phyloP scores from a whole-genome alignment of 2,329 filamentous ascomycete genomes.

The Colletotrichum truncatum region DNA sequence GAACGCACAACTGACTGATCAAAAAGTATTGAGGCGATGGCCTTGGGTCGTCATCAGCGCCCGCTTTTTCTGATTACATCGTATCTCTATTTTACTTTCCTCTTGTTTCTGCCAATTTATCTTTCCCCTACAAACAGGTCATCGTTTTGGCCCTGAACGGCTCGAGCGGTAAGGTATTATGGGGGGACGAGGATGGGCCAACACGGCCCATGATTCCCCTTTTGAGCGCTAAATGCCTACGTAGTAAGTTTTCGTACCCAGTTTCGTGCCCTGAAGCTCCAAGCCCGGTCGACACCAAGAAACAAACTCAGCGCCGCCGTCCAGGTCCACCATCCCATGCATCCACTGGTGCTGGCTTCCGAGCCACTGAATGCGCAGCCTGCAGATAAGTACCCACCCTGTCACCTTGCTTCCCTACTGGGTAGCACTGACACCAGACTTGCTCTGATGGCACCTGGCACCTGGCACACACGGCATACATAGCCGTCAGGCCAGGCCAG shows the following conservation, averaged over 20 bases:
- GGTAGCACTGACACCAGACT: no score
- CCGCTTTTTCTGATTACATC: conserved; percentile 22
- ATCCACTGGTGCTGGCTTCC: not conserved
- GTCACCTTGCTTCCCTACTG: no score
- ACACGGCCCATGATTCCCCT: not conserved
- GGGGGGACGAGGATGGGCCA: not conserved
- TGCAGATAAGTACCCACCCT: not conserved
- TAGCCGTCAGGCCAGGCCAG: no score
- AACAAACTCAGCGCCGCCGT: not conserved
- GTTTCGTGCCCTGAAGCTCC: not conserved
- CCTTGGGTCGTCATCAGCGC: not conserved
- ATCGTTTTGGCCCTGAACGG: no score
- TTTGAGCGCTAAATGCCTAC: not conserved
- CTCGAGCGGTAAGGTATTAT: no score
- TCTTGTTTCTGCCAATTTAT: no score
- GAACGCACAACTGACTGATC: not conserved
- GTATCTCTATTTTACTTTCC: not conserved
- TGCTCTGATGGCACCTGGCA: no score
- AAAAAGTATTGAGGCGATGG: not conserved
- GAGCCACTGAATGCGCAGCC: not conserved
- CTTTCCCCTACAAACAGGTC: no score
- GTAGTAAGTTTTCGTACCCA: not conserved
- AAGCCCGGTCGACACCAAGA: not conserved
- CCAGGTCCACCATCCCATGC: not conserved
- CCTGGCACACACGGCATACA: no score